A percentile compares a stretch with the other conserved stretches of the same genome.
Conservation (phyloP, 2,329 filamentous ascomycete species). For the Dryadomyces sulphureus region DNA sequence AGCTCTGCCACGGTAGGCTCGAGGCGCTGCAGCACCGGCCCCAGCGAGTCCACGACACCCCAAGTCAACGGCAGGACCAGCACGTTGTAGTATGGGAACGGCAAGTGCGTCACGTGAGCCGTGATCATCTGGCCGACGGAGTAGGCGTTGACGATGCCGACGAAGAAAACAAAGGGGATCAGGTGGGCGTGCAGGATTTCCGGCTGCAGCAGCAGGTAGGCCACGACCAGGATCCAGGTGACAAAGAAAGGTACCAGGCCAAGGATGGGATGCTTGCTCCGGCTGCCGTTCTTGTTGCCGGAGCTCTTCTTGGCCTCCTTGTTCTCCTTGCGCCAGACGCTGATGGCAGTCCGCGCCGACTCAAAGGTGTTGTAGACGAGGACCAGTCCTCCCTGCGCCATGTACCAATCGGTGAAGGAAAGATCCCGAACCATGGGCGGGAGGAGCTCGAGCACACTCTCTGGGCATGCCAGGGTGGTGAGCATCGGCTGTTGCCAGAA, state of each 20-base stretch:
- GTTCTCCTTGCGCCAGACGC: slow-evolving; percentile 43
- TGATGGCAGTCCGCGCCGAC: slow-evolving; percentile 72
- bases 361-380: slow-evolving; percentile 73
- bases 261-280: slow-evolving; percentile 58
- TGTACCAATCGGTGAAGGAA: slow-evolving; percentile 84
- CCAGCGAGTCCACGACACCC: slow-evolving; percentile 68
- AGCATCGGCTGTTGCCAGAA: slow-evolving; percentile 88
- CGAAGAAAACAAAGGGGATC: slow-evolving; percentile 79
- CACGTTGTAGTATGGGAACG: slow-evolving; percentile 85
- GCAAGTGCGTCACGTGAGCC: slow-evolving; percentile 74
- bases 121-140: slow-evolving; percentile 92
- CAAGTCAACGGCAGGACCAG: slow-evolving; percentile 62
- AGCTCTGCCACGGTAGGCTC: slow-evolving; percentile 17
- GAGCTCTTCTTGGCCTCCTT: slow-evolving; percentile 1
- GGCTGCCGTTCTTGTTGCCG: slow-evolving; percentile 12
- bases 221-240: slow-evolving; percentile 61
- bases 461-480: slow-evolving; percentile 51
- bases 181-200: slow-evolving; percentile 69
- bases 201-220: slow-evolving; percentile 76
- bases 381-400: slow-evolving; percentile 71
- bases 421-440: slow-evolving; percentile 61
- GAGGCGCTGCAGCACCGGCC: slow-evolving; percentile 45
- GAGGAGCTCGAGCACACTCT: slow-evolving; percentile 49
- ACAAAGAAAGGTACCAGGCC: slow-evolving; percentile 71
- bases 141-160: slow-evolving; percentile 84